Conservation (phyloP, 495 filamentous ascomycete genomes). For the Astrothelium macrocarpum region DNA sequence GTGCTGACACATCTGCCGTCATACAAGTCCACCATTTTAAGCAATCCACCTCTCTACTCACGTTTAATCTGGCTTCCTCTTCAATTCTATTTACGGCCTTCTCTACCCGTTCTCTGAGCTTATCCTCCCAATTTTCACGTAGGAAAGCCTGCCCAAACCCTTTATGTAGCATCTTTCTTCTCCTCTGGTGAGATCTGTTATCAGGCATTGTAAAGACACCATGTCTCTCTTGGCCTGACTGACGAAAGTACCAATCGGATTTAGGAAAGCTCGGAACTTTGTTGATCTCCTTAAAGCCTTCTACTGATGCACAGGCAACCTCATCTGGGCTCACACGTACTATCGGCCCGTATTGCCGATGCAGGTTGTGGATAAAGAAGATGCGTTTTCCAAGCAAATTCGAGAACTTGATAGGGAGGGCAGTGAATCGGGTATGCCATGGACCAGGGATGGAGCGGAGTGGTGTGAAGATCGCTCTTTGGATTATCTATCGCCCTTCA, state of each 20-base stretch:
- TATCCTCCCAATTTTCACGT: conserved; percentile 15
- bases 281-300: conserved; percentile 13
- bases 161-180: conserved; percentile 12
- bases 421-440: conserved; percentile 13
- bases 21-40: conserved; percentile 50
- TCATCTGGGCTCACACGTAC: conserved; percentile 14
- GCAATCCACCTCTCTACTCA: conserved; percentile 32
- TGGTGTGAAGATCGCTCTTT: neutral
- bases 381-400: conserved; percentile 14
- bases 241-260: conserved; percentile 12
- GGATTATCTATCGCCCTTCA: neutral
- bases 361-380: conserved; percentile 13
- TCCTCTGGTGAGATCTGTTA: conserved; percentile 8
- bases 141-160: conserved; percentile 14
- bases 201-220: conserved; percentile 16
- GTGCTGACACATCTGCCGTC: conserved; percentile 46
- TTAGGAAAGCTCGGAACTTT: conserved; percentile 15
- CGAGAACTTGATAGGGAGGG: conserved; percentile 13
- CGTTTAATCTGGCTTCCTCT: neutral
- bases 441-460: conserved; percentile 17
- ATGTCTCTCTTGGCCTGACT: neutral
- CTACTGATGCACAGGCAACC: conserved; percentile 7
- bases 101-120: conserved; percentile 8
- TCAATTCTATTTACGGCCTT: conserved; percentile 13
- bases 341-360: conserved; percentile 15